Percentiles rank a stretch among this genome's conserved stretches.
phyloP scores from a whole-genome alignment of 371 early-diverging fungal genomes.

The Spraguea lophii region DNA sequence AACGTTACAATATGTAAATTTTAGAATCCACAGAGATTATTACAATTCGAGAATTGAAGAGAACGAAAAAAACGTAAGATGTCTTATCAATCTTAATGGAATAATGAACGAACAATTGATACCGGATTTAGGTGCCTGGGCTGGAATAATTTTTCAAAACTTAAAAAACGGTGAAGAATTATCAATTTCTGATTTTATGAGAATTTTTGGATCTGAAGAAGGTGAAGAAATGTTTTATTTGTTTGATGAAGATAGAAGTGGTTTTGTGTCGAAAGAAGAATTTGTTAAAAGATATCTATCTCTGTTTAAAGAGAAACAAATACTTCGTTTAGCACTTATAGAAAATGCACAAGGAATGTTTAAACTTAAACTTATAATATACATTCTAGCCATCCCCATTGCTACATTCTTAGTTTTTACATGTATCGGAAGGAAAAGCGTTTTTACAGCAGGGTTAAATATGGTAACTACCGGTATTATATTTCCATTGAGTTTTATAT shows the following conservation, averaged over 20 bases:
- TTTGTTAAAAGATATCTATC: conserved; percentile 1
- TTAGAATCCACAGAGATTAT: conserved; percentile 17
- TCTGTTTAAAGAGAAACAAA: conserved; percentile 5
- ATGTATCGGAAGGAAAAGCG: not conserved
- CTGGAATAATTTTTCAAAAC: conserved; percentile 5
- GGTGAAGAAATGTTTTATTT: conserved; percentile 5
- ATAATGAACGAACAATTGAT: conserved; percentile 2
- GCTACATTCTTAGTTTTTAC: not conserved
- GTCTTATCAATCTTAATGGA: conserved; percentile 10
- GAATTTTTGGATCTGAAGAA: not conserved
- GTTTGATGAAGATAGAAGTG: conserved; percentile 2
- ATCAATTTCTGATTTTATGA: conserved; percentile 1
- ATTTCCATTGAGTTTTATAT: conserved; percentile 19
- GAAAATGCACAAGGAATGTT: not conserved
- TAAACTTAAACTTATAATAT: not conserved
- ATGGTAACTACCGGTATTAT: not conserved
- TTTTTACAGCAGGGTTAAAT: not conserved
- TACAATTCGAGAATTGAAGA: conserved; percentile 16
- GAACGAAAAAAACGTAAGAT: conserved; percentile 17
- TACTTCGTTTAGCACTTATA: not conserved
- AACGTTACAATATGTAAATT: conserved; percentile 12
- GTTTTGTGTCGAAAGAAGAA: conserved; percentile 1
- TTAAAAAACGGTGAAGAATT: not conserved
- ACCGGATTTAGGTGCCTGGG: conserved; percentile 4
- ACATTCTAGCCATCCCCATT: not conserved